Percentiles rank a stretch among this genome's conserved stretches.
These are phyloP conservation scores for Podospora bellae-mahoneyi DNA, from an alignment of 495 filamentous ascomycete genomes.

Conservation along the genomic window DNA sequence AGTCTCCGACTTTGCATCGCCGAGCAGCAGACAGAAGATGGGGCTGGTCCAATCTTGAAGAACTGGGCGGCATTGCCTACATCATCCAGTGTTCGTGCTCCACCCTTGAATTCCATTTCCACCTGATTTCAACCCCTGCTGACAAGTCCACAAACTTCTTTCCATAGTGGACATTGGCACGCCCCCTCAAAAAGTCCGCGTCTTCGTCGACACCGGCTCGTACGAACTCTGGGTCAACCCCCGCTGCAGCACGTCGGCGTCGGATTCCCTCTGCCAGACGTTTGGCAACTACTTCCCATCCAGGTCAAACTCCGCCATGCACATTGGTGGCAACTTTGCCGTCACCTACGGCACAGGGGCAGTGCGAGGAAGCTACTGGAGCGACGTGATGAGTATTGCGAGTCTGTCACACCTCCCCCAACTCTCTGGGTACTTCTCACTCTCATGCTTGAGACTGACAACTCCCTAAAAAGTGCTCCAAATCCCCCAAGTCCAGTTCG, in stretches of 20 bases:
- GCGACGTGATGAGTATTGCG: conserved; percentile 40
- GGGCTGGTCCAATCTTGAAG: conserved; percentile 33
- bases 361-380: conserved; percentile 40
- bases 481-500: conserved; percentile 32
- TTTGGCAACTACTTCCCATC: conserved; percentile 42
- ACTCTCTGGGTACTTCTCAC: not conserved
- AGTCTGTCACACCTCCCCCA: not conserved
- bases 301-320: conserved; percentile 35
- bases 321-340: conserved; percentile 34
- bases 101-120: not conserved
- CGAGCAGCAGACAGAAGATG: conserved; percentile 17
- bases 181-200: conserved; percentile 39
- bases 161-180: conserved; percentile 42
- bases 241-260: conserved; percentile 38
- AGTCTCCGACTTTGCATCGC: not conserved
- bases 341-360: conserved; percentile 43
- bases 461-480: conserved; percentile 18
- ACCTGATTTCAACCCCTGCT: not conserved
- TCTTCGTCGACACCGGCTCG: conserved; percentile 47
- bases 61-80: conserved; percentile 40
- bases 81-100: conserved; percentile 36
- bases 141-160: not conserved
- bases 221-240: conserved; percentile 48
- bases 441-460: not conserved
- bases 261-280: conserved; percentile 33